Evolutionary conservation across 257 asterid genomes (phyloP), one percentile per base, ranked within the genome.

Genomic region (Perilla frutescens): DNA sequence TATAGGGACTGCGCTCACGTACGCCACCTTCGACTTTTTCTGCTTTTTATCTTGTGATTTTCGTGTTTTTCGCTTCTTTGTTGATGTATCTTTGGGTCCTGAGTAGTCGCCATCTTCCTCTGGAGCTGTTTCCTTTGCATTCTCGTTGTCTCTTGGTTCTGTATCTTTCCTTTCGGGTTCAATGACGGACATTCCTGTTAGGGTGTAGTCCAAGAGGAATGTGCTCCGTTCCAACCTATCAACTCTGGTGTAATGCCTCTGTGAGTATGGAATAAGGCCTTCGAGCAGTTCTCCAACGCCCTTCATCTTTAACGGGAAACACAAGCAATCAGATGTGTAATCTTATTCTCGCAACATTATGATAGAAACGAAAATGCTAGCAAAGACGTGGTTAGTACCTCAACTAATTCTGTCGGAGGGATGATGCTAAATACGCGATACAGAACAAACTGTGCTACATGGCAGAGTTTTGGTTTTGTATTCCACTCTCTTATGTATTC

Each of bases 401-500:
- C 86, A 12, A 86, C 75, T 57, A 91, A 71, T 70, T 89, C 96
- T 2, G 85, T 86, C 26, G 97, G 95, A 12, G 97, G 84, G 70
- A 91, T 75, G 71, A 80, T 76, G 83, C 79, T 77, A 67, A 88
- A 87, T 40, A 85, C 70, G 65, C 68, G 79, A 44, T 64, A 76
- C 66, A 94, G 87, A 77, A 91, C 92, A 79, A 58, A 84, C 60
- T 94, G 99, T 20, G 97, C 97, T 72, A 87, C 60, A 65, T 88
- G 97, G 63, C 97, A 94, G 60, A 80, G 77, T 82, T 90, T 94
- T 37, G 99, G 97, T 72, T 94, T 94, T 45, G 97, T 84, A 68
- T 94, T 94, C 97, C 99, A 94, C 71, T 91, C 99, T 75, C 92
- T 80, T 58, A 88, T 75, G 76, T 91, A 94, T 76, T 88, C 97